Percentiles rank a stretch among this genome's conserved stretches.
Conservation (phyloP, 2,329 filamentous ascomycete species). For the Monilinia fructicola region DNA sequence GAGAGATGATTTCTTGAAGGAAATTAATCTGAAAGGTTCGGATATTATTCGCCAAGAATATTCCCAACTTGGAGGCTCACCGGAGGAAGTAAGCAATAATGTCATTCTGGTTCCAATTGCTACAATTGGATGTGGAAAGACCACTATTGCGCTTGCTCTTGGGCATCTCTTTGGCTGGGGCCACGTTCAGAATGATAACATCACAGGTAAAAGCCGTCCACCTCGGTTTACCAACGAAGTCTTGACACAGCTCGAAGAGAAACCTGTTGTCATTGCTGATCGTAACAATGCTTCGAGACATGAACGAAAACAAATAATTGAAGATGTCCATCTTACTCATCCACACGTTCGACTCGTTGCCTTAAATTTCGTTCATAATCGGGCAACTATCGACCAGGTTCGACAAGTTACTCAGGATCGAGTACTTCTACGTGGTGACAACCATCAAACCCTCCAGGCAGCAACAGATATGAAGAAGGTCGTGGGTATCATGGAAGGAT, state of each 20-base stretch:
- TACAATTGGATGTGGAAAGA: conserved; percentile 96
- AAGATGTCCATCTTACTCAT: conserved; percentile 66
- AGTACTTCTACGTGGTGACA: conserved; percentile 84
- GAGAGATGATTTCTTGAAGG: conserved; percentile 81
- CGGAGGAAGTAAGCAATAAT: conserved; percentile 60
- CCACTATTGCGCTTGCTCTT: conserved; percentile 81
- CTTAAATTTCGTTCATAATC: conserved; percentile 82
- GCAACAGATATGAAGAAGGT: conserved; percentile 72
- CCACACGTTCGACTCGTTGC: conserved; percentile 73
- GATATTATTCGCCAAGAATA: conserved; percentile 81
- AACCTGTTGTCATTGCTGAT: conserved; percentile 81
- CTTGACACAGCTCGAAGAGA: conserved; percentile 60
- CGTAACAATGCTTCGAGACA: conserved; percentile 90
- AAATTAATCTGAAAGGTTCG: conserved; percentile 80
- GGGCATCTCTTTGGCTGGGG: conserved; percentile 85
- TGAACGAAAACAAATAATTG: conserved; percentile 84
- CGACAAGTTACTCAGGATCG: conserved; percentile 72
- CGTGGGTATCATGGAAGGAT: conserved; percentile 90
- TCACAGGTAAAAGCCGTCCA: conserved; percentile 74
- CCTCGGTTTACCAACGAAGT: conserved; percentile 74
- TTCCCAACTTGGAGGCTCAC: conserved; percentile 49
- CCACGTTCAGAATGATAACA: conserved; percentile 95
- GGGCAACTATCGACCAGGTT: conserved; percentile 65
- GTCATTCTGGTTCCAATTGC: conserved; percentile 87
- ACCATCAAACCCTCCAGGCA: conserved; percentile 96